Percentiles rank a stretch among this genome's conserved stretches.
Conservation (phyloP, 371 early-diverging fungal species). For the Batrachochytrium dendrobatidis region DNA sequence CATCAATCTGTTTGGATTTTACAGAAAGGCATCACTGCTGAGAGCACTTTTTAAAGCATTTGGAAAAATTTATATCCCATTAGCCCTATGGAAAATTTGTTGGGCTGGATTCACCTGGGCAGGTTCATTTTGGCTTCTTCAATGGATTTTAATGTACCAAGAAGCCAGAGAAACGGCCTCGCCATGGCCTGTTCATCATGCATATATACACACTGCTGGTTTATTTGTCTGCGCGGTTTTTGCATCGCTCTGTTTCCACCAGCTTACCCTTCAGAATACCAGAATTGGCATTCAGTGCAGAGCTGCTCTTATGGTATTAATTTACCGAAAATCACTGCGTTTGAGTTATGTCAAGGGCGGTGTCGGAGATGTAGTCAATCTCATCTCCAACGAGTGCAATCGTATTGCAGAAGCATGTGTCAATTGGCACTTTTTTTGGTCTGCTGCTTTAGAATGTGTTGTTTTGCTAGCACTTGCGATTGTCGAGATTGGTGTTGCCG, state of each 20-base stretch:
- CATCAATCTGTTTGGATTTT: too few species aligned
- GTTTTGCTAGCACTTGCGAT: constrained; percentile 43
- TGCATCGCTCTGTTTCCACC: constrained; percentile 49
- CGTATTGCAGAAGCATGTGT: constrained; percentile 57
- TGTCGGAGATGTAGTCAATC: constrained; percentile 51
- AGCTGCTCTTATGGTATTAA: constrained; percentile 58
- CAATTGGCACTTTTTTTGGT: constrained; percentile 64
- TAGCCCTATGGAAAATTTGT: constrained; percentile 54
- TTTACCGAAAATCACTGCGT: constrained; percentile 59
- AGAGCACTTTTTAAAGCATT: constrained; percentile 42
- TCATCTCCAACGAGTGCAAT: constrained; percentile 54
- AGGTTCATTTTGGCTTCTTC: constrained; percentile 46
- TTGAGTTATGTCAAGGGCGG: constrained; percentile 55
- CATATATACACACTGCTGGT: constrained; percentile 41
- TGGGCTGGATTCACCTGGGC: constrained; percentile 55
- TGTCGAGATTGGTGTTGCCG: constrained; percentile 43
- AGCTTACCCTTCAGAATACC: constrained; percentile 47
- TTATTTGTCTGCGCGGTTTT: constrained; percentile 39
- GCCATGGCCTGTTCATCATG: constrained; percentile 14
- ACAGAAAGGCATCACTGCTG: constrained; percentile 19
- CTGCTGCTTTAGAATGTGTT: constrained; percentile 53
- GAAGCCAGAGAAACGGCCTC: constrained; percentile 14
- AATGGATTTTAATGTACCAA: constrained; percentile 32
- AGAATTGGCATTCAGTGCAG: constrained; percentile 54
- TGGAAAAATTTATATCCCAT: constrained; percentile 39